A percentile compares a stretch with the other conserved stretches of the same genome.
Conservation (phyloP, 805 yeast species). For the Novakomyces olei region DNA sequence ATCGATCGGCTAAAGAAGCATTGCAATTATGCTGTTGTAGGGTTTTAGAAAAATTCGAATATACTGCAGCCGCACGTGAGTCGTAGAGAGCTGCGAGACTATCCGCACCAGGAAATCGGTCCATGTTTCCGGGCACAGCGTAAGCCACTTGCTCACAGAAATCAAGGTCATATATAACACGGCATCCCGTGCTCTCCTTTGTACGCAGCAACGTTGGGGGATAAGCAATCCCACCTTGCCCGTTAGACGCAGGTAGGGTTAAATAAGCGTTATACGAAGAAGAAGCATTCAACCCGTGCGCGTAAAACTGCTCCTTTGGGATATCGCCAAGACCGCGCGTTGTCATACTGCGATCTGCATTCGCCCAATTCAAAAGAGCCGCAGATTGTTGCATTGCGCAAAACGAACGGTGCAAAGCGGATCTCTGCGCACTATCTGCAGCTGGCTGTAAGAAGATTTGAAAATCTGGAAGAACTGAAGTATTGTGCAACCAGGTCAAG, state of each 20-base stretch:
- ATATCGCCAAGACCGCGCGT: not conserved
- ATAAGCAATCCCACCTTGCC: constrained; percentile 42
- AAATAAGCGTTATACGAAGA: constrained; percentile 45
- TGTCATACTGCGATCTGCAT: constrained; percentile 3
- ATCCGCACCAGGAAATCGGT: constrained; percentile 15
- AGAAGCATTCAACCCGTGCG: constrained; percentile 37
- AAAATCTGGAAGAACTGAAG: constrained; percentile 1
- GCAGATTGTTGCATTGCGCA: constrained; percentile 2
- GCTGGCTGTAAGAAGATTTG: constrained; percentile 2
- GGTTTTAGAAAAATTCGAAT: constrained; percentile 48
- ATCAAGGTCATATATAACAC: constrained; percentile 46
- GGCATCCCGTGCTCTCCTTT: constrained; percentile 33
- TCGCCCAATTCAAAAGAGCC: not conserved
- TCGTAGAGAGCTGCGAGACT: constrained; percentile 36
- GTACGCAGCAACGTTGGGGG: constrained; percentile 29
- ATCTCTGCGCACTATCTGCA: not conserved
- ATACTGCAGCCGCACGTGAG: constrained; percentile 31
- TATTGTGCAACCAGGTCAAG: constrained; percentile 1
- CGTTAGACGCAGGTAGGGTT: constrained; percentile 23
- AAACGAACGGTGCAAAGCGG: not conserved
- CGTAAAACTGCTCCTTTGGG: constrained; percentile 32
- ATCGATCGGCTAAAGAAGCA: constrained; percentile 39
- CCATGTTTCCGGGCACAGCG: constrained; percentile 45
- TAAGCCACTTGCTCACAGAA: constrained; percentile 72
- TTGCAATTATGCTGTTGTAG: constrained; percentile 53